Evolutionary conservation across 2,329 filamentous ascomycete species (phyloP), one percentile per base, ranked within the genome.

Genomic region (Xylariaceae sp.): DNA sequence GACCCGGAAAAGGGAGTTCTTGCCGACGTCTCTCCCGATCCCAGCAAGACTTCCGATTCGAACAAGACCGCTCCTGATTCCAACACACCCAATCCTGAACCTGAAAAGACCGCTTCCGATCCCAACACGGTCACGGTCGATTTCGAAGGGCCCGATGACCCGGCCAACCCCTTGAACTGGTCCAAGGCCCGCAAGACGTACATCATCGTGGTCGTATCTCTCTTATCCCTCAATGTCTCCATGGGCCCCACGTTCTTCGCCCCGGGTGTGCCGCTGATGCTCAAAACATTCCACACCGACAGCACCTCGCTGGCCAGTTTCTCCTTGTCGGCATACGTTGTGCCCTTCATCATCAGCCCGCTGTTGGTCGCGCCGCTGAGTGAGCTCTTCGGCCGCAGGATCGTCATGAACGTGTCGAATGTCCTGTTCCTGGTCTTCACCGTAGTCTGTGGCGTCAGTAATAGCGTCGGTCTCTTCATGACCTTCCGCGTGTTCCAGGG

Each of bases 401-500:
- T 53, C 8, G 47, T 64, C 19, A 56, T 61, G 44, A 55, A 62
- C 35, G 35, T 46, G 34, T 45, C 60, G 2, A 62, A 60, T 12
- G 26, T 61, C 27, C 46, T 49, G 6, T 62, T 62, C 35, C 39
- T 62, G 34, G 34, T 56, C n/a, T 62, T 60, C 43, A 58, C 58
- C 7, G 44, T 63, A 11, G 58, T 59, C 12, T 58, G 55, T 41
- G 62, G 60, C 0, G 43, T 62, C 6, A 56, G 51, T 50, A 51
- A 55, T 29, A 49, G 47, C 7, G 54, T 60, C 37, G 59, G 50
- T 27, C 51, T 56, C 35, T 58, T 62, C 26, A 42, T 64, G 11
- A 53, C 55, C 39, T 62, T 62, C n/a, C 69, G 71, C 4, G 62
- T 72, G 29, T 42, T 72, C 29, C 63, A 64, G 51, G 71, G 70